A percentile compares a stretch with the other conserved stretches of the same genome.
phyloP scores from a whole-genome alignment of 495 filamentous ascomycete species.

The Glonium stellatum region DNA sequence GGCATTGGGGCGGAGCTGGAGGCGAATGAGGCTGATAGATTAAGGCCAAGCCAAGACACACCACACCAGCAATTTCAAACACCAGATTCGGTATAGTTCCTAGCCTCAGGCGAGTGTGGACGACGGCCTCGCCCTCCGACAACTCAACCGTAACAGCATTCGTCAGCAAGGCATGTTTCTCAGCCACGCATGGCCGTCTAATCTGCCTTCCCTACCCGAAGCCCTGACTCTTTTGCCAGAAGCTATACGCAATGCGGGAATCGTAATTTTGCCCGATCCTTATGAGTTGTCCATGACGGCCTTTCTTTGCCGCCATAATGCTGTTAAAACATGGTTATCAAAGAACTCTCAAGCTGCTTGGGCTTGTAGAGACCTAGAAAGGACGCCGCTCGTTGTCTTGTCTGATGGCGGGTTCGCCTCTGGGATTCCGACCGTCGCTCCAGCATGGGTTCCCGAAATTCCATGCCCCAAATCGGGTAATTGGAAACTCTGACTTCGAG shows the following conservation, averaged over 20 bases:
- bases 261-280: neutral
- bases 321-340: neutral
- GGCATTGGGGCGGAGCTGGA: neutral
- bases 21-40: neutral
- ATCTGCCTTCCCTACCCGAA: neutral
- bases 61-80: neutral
- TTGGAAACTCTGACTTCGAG: neutral
- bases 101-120: neutral
- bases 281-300: neutral
- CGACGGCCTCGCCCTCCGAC: too few relatives aligned
- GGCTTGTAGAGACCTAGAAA: neutral
- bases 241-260: neutral
- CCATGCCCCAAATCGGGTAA: neutral
- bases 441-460: neutral
- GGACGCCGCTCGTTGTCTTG: neutral
- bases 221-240: neutral
- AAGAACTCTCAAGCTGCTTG: neutral
- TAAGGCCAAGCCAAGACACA: neutral
- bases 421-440: neutral
- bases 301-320: neutral
- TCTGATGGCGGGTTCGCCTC: neutral
- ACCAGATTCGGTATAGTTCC: neutral
- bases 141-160: too few relatives aligned
- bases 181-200: neutral
- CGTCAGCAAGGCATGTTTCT: too few relatives aligned